Evolutionary conservation across 1,284 basidiomycete genomes (phyloP), one percentile per base, ranked within the genome.

Genomic region (Malassezia arunalokei): DNA sequence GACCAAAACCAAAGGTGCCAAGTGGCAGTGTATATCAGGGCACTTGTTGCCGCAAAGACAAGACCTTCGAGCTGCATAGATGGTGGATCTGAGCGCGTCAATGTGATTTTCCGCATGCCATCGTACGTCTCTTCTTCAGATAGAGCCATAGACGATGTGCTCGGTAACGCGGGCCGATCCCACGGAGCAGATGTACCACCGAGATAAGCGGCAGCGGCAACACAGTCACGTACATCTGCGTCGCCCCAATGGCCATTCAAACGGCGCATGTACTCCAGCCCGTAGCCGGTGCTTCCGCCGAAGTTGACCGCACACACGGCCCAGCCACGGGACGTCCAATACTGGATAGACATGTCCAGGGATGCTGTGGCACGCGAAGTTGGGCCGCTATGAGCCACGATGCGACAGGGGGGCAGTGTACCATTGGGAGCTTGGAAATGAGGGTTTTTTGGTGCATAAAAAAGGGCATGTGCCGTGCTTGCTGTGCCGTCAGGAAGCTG

Each of bases 381-480:
- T 0, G 84, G 84, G 0, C 84, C 83, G 3, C 83, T 83, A 58
- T 86, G 83, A 1, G 79, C 77, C 39, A 76, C 71, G 6, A 84
- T 74, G 12, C 85, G 75, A 57, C 80, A 81, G 0, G 84, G 84
- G 0, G 84, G 83, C 17, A 77, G 77, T 64, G 82, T 80, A 1
- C 75, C 77, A 0, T 68, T 62, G 4, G 77, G 71, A 0, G 77
- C 79, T 1, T 65, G 58, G 62, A 80, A 84, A 0, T 76, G 70
- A 0, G 80, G 80, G 59, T 84, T 85, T 24, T 74, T 76, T 0
- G 84, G 84, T 3, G 79, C 75, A 56, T 82, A 83, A 58, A 78
- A 81, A 12, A 84, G 68, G 5, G 80, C 79, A 66, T 85, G 64
- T 0, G 63, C 65, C 0, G 48, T 40, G 1, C 66, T 49, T 2